Evolutionary conservation across 139 green algal genomes (phyloP).

Genomic region (Spirogloea muscicola): DNA sequence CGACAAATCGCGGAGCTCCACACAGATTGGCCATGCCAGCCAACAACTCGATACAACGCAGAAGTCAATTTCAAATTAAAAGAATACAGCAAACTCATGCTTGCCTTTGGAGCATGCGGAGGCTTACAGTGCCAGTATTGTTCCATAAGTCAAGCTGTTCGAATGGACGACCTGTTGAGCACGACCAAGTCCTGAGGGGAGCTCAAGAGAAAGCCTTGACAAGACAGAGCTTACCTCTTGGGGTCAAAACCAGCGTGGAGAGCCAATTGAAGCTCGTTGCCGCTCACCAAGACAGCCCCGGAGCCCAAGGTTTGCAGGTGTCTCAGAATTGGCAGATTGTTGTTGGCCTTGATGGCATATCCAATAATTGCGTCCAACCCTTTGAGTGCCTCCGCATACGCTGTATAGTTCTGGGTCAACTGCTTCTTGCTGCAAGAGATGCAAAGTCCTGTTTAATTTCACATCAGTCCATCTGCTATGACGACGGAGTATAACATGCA

Average conservation of each 20-base stretch:
- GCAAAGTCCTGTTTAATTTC: neutral
- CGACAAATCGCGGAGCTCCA: constrained; percentile 5
- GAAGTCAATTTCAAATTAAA: too few relatives aligned
- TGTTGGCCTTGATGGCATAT: constrained; percentile 97
- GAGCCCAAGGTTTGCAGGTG: constrained; percentile 62
- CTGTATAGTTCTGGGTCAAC: constrained; percentile 45
- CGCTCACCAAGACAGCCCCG: constrained; percentile 88
- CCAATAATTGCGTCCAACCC: constrained; percentile 85
- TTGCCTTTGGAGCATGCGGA: neutral
- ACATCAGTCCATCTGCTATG: neutral
- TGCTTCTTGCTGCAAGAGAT: constrained; percentile 55
- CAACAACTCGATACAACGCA: too few relatives aligned
- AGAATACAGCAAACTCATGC: too few relatives aligned
- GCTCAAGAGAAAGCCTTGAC: neutral
- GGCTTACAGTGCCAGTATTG: neutral
- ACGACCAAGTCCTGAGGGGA: neutral
- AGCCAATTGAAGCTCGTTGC: constrained; percentile 90
- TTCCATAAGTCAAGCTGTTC: neutral
- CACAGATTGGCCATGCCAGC: neutral
- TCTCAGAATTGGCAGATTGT: constrained; percentile 91
- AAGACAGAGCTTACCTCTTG: constrained; percentile 57
- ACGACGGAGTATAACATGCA: neutral
- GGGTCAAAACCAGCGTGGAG: constrained; percentile 84
- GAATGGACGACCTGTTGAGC: neutral
- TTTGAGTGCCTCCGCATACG: constrained; percentile 80